Percentiles rank a stretch among this genome's conserved stretches.
Conservation (phyloP, 495 filamentous ascomycete genomes). For the Penicillium daleae region DNA sequence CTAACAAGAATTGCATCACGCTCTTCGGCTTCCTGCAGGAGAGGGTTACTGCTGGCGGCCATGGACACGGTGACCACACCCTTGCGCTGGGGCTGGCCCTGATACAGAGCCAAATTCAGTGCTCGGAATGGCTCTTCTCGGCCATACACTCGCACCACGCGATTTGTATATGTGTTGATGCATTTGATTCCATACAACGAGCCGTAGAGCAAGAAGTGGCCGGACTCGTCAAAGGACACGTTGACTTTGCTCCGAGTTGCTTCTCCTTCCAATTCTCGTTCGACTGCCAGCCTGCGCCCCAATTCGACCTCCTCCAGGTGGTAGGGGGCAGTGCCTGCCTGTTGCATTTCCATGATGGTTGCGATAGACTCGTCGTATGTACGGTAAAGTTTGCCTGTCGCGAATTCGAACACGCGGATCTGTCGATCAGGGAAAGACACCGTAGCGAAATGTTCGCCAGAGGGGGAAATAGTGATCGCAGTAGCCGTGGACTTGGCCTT, state of each 20-base stretch:
- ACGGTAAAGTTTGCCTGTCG: slow-evolving; percentile 81
- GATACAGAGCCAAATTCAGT: slow-evolving; percentile 85
- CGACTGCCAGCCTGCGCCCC: slow-evolving; percentile 82
- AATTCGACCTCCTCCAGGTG: slow-evolving; percentile 90
- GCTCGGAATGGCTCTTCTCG: slow-evolving; percentile 86
- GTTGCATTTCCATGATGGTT: slow-evolving; percentile 90
- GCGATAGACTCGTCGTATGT: slow-evolving; percentile 92
- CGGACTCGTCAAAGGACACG: slow-evolving; percentile 93
- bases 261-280: slow-evolving; percentile 79
- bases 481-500: slow-evolving; percentile 86
- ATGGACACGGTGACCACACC: slow-evolving; percentile 93
- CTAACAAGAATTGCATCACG: slow-evolving; percentile 87
- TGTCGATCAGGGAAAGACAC: slow-evolving; percentile 94
- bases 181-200: slow-evolving; percentile 91
- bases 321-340: slow-evolving; percentile 78
- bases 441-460: slow-evolving; percentile 81
- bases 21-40: slow-evolving; percentile 89
- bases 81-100: slow-evolving; percentile 92
- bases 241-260: slow-evolving; percentile 73
- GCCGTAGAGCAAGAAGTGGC: slow-evolving; percentile 92
- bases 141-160: slow-evolving; percentile 83
- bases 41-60: slow-evolving; percentile 91
- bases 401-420: slow-evolving; percentile 90
- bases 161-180: slow-evolving; percentile 91
- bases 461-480: slow-evolving; percentile 84